Evolutionary conservation across 768 basidiomycete genomes (phyloP).

Genomic region (Megacollybia marginata): DNA sequence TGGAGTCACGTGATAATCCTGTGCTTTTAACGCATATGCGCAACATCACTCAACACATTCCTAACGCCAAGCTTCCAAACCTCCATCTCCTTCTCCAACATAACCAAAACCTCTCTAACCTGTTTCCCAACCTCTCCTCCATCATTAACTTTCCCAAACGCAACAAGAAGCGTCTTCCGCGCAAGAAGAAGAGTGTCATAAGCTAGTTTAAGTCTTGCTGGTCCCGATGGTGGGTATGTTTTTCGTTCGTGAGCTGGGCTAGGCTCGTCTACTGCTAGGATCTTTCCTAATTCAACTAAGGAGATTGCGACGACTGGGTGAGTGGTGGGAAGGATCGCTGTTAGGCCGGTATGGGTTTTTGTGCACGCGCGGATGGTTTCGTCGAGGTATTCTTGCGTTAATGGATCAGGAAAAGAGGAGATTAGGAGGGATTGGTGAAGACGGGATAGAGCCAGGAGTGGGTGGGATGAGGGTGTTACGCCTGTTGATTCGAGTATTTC

Average conservation of each 20-base stretch:
- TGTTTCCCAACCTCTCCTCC: conserved; percentile 68
- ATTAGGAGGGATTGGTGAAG: conserved; percentile 66
- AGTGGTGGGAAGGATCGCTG: conserved; percentile 44
- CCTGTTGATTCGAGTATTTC: conserved; percentile 54
- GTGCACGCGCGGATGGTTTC: conserved; percentile 53
- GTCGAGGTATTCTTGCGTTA: conserved; percentile 50
- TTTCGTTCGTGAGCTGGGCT: conserved; percentile 21
- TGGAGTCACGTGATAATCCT: too few relatives aligned
- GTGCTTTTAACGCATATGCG: too few relatives aligned
- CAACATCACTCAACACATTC: conserved; percentile 30
- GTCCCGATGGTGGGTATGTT: conserved; percentile 57
- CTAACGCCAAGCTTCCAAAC: conserved; percentile 60
- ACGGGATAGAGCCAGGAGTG: conserved; percentile 68
- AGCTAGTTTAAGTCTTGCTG: conserved; percentile 54
- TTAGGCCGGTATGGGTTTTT: conserved; percentile 46
- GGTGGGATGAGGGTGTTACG: conserved; percentile 63
- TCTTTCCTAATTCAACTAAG: conserved; percentile 73
- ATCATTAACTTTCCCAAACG: conserved; percentile 62
- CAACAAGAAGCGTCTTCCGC: conserved; percentile 51
- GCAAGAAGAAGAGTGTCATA: conserved; percentile 59
- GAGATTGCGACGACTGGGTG: conserved; percentile 77
- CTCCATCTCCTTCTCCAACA: conserved; percentile 65
- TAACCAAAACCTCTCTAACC: conserved; percentile 50
- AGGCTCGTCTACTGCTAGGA: conserved; percentile 74
- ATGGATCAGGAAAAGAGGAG: conserved; percentile 30